Base-by-base conservation (phyloP, 805 yeast species). In the Ascoidea rubescens region DNA sequence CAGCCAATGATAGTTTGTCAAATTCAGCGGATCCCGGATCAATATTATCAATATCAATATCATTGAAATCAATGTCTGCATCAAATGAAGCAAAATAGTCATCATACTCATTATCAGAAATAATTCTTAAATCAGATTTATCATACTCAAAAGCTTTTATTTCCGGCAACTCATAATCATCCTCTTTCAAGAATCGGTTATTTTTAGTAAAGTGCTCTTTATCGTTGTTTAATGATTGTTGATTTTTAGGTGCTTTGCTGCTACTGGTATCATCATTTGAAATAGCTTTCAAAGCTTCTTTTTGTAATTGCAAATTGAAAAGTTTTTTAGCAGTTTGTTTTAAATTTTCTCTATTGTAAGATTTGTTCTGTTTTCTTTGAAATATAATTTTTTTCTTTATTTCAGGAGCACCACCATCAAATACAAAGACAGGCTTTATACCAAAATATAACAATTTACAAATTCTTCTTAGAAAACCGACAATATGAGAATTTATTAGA, bases 401-500 rank as follows among this genome's bases (percentile, higher is more conserved):
- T 1, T 74, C 72, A 0, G 96, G 96, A 0, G 95, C 96, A 1
- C 93, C 96, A 31, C 98, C 98, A 69, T 90, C 98, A 70, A 90
- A 90, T 1, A 90, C 93, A 71, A 90, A 90, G 5, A 90, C 84
- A 0, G 98, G 98, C 50, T 71, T 73, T 17, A 85, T 88, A 0
- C 97, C 98, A 68, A 82, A 86, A 64, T 79, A 93, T 30, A 93
- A 65, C 55, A 93, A 67, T 60, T 93, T 93, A 68, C 98, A 90
- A 14, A 93, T 89, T 52, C 99, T 74, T 56, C 98, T 70, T 65
- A 91, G 91, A 61, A 93, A 93, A 6, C 99, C 99, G n/a, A 89
- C 86, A 17, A 93, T 79, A 64, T 93, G 99, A 0, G 96, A 83
- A 55, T 81, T 85, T 33, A 76, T 73, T 54, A 90, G 64, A 0